A percentile compares a stretch with the other conserved stretches of the same genome.
Evolutionary conservation across 139 green algal species (phyloP).

Genomic region (Chlorella sp.): DNA sequence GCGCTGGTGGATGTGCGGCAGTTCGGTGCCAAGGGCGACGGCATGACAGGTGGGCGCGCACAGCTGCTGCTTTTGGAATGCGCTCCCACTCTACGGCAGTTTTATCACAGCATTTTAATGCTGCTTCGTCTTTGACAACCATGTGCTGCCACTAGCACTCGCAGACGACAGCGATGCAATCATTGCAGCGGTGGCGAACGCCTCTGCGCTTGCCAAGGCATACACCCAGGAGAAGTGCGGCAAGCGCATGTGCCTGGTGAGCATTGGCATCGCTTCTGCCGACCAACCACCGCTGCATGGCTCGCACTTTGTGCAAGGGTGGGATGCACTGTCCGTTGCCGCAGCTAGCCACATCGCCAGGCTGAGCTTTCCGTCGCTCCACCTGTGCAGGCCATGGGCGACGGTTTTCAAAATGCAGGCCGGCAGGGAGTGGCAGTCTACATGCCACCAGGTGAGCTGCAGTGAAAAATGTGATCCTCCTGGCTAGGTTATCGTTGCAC

Average conservation of each 20-base stretch:
- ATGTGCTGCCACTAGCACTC: not conserved
- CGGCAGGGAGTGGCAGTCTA: conserved; percentile 1
- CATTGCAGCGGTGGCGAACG: not conserved
- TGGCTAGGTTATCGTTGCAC: no score
- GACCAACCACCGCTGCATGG: no score
- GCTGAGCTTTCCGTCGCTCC: no score
- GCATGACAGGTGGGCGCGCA: not conserved
- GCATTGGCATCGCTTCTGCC: not conserved
- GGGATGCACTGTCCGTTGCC: no score
- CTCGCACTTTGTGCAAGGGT: no score
- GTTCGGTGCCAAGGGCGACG: conserved; percentile 13
- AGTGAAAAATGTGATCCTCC: no score
- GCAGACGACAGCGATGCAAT: conserved; percentile 21
- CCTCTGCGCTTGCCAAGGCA: not conserved
- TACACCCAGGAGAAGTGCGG: not conserved
- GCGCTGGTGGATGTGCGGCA: not conserved
- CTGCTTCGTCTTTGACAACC: not conserved
- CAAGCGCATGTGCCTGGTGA: not conserved
- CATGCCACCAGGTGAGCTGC: not conserved
- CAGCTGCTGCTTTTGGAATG: not conserved
- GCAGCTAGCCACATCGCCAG: no score
- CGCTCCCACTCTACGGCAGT: no score
- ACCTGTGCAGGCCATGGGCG: not conserved
- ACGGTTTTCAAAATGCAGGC: conserved; percentile 7
- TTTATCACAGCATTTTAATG: not conserved